These are phyloP conservation scores for Fusarium sp. DNA, from an alignment of 2,329 filamentous ascomycete genomes.

Conservation along the genomic window DNA sequence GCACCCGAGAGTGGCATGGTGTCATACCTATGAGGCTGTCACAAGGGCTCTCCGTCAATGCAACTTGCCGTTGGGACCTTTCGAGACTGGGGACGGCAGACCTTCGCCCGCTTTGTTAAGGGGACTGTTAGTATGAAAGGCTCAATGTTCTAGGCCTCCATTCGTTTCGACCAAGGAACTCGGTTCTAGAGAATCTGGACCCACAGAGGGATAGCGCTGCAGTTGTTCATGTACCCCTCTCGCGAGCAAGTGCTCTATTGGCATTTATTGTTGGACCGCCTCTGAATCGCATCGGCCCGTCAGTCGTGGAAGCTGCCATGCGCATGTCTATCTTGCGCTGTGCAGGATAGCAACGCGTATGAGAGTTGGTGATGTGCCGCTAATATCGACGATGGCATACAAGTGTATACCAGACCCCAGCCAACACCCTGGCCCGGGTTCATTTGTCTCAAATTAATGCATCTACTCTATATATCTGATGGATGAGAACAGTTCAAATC, in stretches of 20 bases:
- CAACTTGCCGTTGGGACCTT: conserved; percentile 14
- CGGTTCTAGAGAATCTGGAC: not conserved
- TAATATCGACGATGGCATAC: conserved; percentile 18
- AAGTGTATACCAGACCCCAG: conserved; percentile 35
- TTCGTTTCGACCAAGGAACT: not conserved
- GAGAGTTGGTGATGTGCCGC: not conserved
- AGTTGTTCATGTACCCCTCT: conserved; percentile 16
- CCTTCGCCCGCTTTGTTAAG: conserved; percentile 5
- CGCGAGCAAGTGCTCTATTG: conserved; percentile 1
- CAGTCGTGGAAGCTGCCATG: conserved; percentile 14
- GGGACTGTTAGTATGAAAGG: not conserved
- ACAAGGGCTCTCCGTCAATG: conserved; percentile 15
- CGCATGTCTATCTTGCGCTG: not conserved
- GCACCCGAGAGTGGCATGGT: not conserved
- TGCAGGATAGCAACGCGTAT: not conserved
- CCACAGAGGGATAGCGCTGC: not conserved
- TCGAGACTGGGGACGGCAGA: conserved; percentile 11
- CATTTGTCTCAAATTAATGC: not conserved
- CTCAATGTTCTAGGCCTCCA: no score
- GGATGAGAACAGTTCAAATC: conserved; percentile 1
- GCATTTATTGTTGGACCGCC: conserved; percentile 13
- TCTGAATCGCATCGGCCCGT: conserved; percentile 12
- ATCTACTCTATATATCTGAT: not conserved
- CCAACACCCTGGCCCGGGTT: not conserved
- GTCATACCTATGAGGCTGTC: conserved; percentile 27